phyloP scores from a whole-genome alignment of 441 rosid species.

The Lepidium campestre region DNA sequence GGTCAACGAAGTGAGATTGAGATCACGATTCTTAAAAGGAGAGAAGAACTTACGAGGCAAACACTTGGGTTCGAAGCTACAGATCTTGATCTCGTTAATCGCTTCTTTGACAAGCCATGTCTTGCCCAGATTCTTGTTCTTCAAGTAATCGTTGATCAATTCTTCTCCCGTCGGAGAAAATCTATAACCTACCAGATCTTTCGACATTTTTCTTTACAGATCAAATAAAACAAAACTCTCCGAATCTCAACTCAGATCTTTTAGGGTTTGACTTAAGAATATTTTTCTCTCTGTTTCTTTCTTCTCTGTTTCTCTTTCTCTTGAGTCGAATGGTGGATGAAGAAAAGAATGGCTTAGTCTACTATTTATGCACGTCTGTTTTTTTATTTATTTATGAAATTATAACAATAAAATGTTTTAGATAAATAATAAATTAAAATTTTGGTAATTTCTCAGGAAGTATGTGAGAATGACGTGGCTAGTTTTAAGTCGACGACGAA shows the following conservation, averaged over 20 bases:
- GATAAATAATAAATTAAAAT: too few species aligned
- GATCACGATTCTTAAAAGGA: neutral
- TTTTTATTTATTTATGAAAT: too few species aligned
- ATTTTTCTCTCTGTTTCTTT: too few species aligned
- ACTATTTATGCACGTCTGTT: too few species aligned
- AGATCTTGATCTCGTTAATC: conserved; percentile 17
- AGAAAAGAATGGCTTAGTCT: too few species aligned
- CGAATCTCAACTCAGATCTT: neutral
- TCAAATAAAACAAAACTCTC: neutral
- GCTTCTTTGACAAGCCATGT: conserved; percentile 12
- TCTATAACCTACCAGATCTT: neutral
- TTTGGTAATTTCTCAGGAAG: too few species aligned
- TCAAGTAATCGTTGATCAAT: conserved; percentile 7
- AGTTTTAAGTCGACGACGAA: too few species aligned
- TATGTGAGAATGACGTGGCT: too few species aligned
- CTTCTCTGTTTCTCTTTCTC: neutral
- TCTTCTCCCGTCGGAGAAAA: conserved; percentile 19
- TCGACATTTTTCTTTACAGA: conserved; percentile 3
- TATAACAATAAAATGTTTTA: too few species aligned
- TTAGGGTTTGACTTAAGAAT: too few species aligned
- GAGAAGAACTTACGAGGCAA: conserved; percentile 5
- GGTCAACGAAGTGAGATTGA: neutral
- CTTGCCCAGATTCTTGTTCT: conserved; percentile 11
- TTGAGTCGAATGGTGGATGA: neutral
- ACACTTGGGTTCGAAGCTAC: neutral